A percentile compares a stretch with the other conserved stretches of the same genome.
Conservation (phyloP, 371 early-diverging fungal genomes). For the Mortierella sp. region DNA sequence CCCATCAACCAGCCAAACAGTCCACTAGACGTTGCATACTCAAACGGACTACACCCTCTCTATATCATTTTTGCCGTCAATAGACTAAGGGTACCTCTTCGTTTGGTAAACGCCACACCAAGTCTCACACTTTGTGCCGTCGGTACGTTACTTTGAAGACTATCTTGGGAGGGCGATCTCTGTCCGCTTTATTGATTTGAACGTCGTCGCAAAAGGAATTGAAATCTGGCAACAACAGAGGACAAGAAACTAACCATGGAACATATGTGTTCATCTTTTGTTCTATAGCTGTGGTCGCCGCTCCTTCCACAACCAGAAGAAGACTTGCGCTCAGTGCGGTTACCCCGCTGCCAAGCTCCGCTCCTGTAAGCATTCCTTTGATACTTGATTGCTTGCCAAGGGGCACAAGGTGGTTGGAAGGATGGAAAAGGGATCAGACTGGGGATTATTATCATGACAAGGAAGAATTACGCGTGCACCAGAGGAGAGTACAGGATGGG, state of each 20-base stretch:
- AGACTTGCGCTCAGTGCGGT: constrained; percentile 99
- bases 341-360: constrained; percentile 99
- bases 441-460: background rate
- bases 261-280: background rate
- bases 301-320: constrained; percentile 99
- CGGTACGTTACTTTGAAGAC: constrained; percentile 63
- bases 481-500: background rate
- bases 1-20: background rate
- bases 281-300: constrained; percentile 89
- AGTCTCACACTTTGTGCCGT: constrained; percentile 98
- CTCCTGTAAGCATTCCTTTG: constrained; percentile 76
- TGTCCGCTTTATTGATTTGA: background rate
- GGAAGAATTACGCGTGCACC: background rate
- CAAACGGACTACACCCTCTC: constrained; percentile 2
- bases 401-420: background rate
- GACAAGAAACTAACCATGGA: background rate
- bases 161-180: background rate
- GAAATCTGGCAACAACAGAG: background rate
- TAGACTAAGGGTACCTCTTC: constrained; percentile 99
- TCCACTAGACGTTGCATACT: background rate
- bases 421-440: background rate
- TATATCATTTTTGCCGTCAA: constrained; percentile 8
- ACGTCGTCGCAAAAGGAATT: background rate
- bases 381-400: background rate
- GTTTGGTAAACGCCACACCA: constrained; percentile 99